Conservation (phyloP, 2,329 filamentous ascomycete genomes). For the Diplodia sapinea region DNA sequence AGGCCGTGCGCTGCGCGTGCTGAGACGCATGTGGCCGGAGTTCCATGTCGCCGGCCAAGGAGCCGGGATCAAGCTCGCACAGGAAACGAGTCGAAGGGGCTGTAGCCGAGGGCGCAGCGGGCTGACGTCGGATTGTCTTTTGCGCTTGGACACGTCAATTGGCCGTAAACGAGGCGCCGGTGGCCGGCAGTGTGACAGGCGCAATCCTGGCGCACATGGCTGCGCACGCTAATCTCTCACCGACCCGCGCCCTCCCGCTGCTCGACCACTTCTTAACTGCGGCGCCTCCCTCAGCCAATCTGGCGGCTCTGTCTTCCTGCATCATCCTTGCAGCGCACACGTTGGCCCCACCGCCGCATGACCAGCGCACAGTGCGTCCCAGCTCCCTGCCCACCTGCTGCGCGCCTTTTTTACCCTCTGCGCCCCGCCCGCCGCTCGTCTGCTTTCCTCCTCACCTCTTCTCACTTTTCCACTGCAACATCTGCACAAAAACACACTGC, state of each 20-base stretch:
- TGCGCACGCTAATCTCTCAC: conserved; percentile 31
- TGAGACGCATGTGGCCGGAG: conserved; percentile 30
- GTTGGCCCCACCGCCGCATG: conserved; percentile 32
- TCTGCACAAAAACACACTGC: neutral
- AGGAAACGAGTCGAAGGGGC: conserved; percentile 24
- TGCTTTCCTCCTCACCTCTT: conserved; percentile 3
- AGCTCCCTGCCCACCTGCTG: conserved; percentile 29
- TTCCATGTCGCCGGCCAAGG: conserved; percentile 11
- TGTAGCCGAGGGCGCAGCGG: conserved; percentile 24
- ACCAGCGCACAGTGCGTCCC: conserved; percentile 30
- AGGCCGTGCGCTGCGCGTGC: conserved; percentile 28
- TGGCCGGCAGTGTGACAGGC: conserved; percentile 29
- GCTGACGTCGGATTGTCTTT: conserved; percentile 29
- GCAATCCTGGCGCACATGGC: conserved; percentile 28
- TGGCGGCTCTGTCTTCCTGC: conserved; percentile 11
- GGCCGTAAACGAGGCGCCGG: conserved; percentile 22
- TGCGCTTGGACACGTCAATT: conserved; percentile 30
- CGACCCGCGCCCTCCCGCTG: conserved; percentile 30
- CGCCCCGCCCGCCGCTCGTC: conserved; percentile 29
- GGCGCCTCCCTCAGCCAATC: conserved; percentile 31
- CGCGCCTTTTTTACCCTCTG: conserved; percentile 28
- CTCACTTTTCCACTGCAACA: conserved; percentile 14
- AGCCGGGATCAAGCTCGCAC: conserved; percentile 11
- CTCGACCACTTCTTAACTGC: conserved; percentile 30
- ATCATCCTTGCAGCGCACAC: conserved; percentile 28